phyloP scores from a whole-genome alignment of 192 early-diverging fungal genomes.

The Coemansia sp. region DNA sequence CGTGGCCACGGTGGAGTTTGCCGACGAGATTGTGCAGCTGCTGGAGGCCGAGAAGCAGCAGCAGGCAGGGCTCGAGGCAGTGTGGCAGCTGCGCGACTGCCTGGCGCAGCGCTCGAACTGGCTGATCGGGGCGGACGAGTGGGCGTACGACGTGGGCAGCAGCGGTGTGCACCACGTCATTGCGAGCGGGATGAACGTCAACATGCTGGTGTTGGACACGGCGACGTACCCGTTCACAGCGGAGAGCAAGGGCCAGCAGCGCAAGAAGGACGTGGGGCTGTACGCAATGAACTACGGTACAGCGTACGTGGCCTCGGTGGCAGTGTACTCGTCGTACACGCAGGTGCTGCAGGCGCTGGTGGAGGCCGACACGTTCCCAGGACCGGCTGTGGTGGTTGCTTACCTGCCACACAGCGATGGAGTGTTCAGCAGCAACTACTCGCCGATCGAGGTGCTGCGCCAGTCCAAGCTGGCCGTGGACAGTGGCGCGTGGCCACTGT shows the following conservation, averaged over 20 bases:
- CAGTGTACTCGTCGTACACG: constrained; percentile 79
- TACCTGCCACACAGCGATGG: constrained; percentile 66
- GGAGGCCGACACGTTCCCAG: constrained; percentile 84
- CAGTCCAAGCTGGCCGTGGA: constrained; percentile 89
- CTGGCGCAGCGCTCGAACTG: constrained; percentile 70
- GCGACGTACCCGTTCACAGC: constrained; percentile 62
- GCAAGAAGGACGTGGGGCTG: constrained; percentile 92
- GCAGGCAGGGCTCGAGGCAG: constrained; percentile 18
- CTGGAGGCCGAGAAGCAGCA: constrained; percentile 32
- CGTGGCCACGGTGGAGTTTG: constrained; percentile 50
- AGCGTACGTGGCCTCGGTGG: constrained; percentile 87
- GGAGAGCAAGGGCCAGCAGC: constrained; percentile 52
- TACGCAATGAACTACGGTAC: constrained; percentile 93
- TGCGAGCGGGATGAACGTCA: constrained; percentile 74
- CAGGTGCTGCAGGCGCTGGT: constrained; percentile 81
- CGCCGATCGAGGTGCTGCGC: constrained; percentile 71
- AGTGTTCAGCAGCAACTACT: constrained; percentile 45
- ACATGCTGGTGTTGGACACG: constrained; percentile 88
- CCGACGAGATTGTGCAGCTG: constrained; percentile 43
- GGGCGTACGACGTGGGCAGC: constrained; percentile 82
- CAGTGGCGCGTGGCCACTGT: constrained; percentile 86
- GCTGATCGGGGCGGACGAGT: constrained; percentile 82
- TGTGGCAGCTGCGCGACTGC: constrained; percentile 7
- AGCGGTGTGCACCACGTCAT: constrained; percentile 90
- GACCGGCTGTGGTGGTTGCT: constrained; percentile 84